Evolutionary conservation across 192 early-diverging fungal species (phyloP), one percentile per base, ranked within the genome.

Genomic region (Backusella tarrabulga): DNA sequence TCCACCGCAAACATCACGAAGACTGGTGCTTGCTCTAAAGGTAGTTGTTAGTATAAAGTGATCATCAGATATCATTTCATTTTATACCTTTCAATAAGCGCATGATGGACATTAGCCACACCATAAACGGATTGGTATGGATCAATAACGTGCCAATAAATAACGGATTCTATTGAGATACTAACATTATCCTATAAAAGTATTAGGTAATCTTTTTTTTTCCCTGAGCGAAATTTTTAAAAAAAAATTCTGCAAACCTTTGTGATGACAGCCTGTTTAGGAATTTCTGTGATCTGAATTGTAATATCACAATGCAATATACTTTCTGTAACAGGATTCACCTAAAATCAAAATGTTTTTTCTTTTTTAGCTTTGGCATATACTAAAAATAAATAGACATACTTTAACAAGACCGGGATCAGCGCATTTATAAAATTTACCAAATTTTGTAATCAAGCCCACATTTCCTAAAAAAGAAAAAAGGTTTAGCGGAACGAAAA

Each of bases 111-210:
- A 73, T 96, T 85, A 3, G 87, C 84, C 2, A 98, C 94, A 15
- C 92, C 88, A 85, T 90, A 98, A 17, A 88, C 85, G 8, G 94
- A 89, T 68, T 93, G 85, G 56, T 93, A 96, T 12, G 94, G 94
- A 74, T 95, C 92, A 19, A 88, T 81, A 42, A 93, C 75, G 68
- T 96, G 91, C 94, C 94, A 97, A 76, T 91, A 97, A 2, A 98
- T 83, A 4, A 98, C 95, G 0, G 92, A 91, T 77, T 97, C 96
- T 71, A 98, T 97, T 9, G 80, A 79, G 41, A 96, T 88, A 32
- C 87, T 91, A 74, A 96, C 94, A 77, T 98, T 98, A 86, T 97
- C 95, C 83, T 72, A 46, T 11, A 9, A 17, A 44, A 17, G 1
- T 17, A 44, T 44, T 44, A 44, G 42, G 42, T 44, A 19, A 44